Evolutionary conservation across 352 stramenopile genomes (phyloP).

Genomic region (Phytophthora meadii): DNA sequence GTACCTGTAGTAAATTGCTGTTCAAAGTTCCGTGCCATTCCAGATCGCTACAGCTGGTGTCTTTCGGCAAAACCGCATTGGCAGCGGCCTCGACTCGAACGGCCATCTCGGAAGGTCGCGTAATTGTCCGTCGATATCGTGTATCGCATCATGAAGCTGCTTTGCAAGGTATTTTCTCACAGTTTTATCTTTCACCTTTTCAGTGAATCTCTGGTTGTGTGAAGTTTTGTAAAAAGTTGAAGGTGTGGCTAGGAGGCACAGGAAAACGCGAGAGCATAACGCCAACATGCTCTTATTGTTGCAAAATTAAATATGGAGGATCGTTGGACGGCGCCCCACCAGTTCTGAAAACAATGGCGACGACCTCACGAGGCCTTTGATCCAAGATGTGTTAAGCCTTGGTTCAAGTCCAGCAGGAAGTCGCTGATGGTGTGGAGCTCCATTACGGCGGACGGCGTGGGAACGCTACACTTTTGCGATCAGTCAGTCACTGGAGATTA

Average conservation of each 20-base stretch:
- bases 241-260: constrained; percentile 1
- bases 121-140: constrained; percentile 3
- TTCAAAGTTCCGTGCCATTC: background rate
- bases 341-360: constrained; percentile 10
- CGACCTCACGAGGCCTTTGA: too few relatives aligned
- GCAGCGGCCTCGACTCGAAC: too few relatives aligned
- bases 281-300: constrained; percentile 15
- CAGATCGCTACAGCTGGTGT: background rate
- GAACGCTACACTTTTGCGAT: too few relatives aligned
- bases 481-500: too few relatives aligned
- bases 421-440: too few relatives aligned
- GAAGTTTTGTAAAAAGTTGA: constrained; percentile 13
- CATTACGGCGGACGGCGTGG: too few relatives aligned
- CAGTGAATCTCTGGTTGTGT: constrained; percentile 5
- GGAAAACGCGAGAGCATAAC: constrained; percentile 11
- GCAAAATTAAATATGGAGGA: constrained; percentile 16
- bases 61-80: too few relatives aligned
- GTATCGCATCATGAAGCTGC: background rate
- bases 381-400: too few relatives aligned
- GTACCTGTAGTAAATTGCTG: background rate
- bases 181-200: constrained; percentile 14
- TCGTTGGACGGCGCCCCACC: background rate
- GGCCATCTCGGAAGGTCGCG: background rate
- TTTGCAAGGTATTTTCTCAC: background rate
- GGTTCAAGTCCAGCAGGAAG: too few relatives aligned